Base-by-base conservation (phyloP, 495 filamentous ascomycete genomes). In the Wilcoxina mikolae region DNA sequence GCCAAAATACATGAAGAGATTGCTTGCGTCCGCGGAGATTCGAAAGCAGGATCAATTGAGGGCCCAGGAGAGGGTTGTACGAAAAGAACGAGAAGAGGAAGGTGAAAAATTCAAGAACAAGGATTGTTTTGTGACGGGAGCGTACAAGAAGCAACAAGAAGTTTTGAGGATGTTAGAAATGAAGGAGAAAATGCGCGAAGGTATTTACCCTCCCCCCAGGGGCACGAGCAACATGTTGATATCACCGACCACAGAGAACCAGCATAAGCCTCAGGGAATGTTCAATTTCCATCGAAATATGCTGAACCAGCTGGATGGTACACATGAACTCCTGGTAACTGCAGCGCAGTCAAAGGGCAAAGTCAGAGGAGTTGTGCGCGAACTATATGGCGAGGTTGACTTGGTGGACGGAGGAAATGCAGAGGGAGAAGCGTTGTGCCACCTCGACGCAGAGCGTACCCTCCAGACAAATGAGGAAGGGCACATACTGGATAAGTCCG, bases 101-200 rank as follows among this genome's bases (percentile, higher is more conserved):
- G 91, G 91, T 9, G 93, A 95, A 12, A 87, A 89, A 68, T 95
- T 86, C 64, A 83, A 78, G 0, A 93, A 91, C 57, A 98, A 95
- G 68, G 93, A 96, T 69, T 88, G 83, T 65, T 98, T 98, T 60
- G 91, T 96, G 27, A 98, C 91, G 0, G 78, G 79, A n/a, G 90
- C 91, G 42, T 98, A 98, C 62, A 91, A 88, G 72, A 77, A 78
- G 63, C 91, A 95, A 66, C 91, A 95, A 65, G 87, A 80, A 63
- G 91, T 94, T 67, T 73, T 88, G 61, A 68, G 76, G 59, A 75
- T 76, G 60, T 60, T 87, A 5, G 87, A 95, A 62, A 84, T 82
- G 61, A 89, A 93, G 67, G 93, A 96, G 86, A 93, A 67, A 79
- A 80, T 59, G 76, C 75, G 56, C 84, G 89, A 60, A 73, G 75